phyloP scores from a whole-genome alignment of 768 basidiomycete genomes.

The Termitomyces sp. region DNA sequence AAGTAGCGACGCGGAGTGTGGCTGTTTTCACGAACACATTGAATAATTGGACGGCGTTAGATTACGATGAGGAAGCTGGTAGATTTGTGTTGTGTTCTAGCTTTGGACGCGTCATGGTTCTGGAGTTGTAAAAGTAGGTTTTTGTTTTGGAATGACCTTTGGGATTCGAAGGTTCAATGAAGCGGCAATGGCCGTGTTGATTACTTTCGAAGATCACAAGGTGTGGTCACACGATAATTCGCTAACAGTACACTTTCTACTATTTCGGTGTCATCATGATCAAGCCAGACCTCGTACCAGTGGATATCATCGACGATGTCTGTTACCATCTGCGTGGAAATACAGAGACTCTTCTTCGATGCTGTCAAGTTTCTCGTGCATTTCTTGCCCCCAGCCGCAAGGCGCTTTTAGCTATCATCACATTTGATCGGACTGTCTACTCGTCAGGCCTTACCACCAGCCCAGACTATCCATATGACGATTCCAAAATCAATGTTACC shows the following conservation, averaged over 20 bases:
- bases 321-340: not conserved
- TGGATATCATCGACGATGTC: not conserved
- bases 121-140: constrained; percentile 32
- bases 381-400: not conserved
- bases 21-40: constrained; percentile 27
- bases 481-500: not conserved
- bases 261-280: not conserved
- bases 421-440: not conserved
- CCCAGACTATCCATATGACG: not conserved
- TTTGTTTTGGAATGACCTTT: no score
- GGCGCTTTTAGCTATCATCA: not conserved
- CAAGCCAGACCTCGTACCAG: not conserved
- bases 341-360: not conserved
- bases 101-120: constrained; percentile 41
- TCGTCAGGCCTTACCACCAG: not conserved
- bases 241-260: no score
- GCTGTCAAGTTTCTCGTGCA: not conserved
- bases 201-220: not conserved
- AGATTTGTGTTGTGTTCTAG: constrained; percentile 50
- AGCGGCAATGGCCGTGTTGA: not conserved
- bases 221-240: no score
- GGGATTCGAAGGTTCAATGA: no score
- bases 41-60: constrained; percentile 54
- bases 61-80: constrained; percentile 58
- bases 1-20: constrained; percentile 14